phyloP scores from a whole-genome alignment of 2,329 filamentous ascomycete species.

The Ploettnerulaceae sp. region DNA sequence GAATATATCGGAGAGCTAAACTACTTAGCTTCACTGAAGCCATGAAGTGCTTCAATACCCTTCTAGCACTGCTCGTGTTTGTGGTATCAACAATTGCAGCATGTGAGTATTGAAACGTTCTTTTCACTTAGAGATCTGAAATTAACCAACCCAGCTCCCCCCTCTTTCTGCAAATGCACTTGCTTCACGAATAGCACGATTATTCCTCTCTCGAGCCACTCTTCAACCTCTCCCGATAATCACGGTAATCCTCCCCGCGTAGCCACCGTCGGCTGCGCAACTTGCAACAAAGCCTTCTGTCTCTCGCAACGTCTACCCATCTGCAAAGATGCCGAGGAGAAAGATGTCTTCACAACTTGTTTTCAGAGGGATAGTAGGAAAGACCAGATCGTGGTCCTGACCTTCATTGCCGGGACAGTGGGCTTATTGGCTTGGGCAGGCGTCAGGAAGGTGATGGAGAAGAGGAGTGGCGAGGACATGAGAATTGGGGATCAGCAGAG shows the following conservation, averaged over 20 bases:
- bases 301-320: conserved; percentile 55
- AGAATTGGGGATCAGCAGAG: conserved; percentile 21
- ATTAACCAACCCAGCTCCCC: too few relatives aligned
- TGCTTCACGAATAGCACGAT: conserved; percentile 67
- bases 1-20: neutral
- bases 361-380: conserved; percentile 65
- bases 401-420: conserved; percentile 54
- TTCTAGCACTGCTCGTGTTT: conserved; percentile 26
- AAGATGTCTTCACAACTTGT: conserved; percentile 57
- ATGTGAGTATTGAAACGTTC: too few relatives aligned
- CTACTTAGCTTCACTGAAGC: neutral
- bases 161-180: conserved; percentile 65
- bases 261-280: conserved; percentile 47
- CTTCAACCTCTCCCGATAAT: conserved; percentile 23
- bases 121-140: too few relatives aligned
- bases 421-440: conserved; percentile 58
- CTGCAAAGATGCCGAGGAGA: conserved; percentile 57
- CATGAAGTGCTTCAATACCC: conserved; percentile 22
- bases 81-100: conserved; percentile 26
- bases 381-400: conserved; percentile 62
- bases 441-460: conserved; percentile 45
- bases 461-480: conserved; percentile 32
- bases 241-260: conserved; percentile 30
- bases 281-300: conserved; percentile 63
- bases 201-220: conserved; percentile 47